Base-by-base conservation (phyloP, 129 eudicot genomes). In the Flaveria robusta region DNA sequence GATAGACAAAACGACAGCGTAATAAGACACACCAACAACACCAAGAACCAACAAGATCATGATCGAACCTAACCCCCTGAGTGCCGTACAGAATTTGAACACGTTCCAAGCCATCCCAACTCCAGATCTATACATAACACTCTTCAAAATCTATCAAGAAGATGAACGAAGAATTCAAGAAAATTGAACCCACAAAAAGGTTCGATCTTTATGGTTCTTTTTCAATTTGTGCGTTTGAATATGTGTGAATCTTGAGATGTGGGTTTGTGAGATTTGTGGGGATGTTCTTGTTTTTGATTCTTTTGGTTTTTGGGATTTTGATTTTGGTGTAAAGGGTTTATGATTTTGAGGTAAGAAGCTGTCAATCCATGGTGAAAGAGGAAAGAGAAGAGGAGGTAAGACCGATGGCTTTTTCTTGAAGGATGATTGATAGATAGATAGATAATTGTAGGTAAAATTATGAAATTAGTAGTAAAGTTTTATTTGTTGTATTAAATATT, bases 31-130 rank as follows among this genome's bases (percentile, higher is more conserved):
- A 71, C 98, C 97, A 42, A 93, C 97, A 67, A 93, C 91, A 66
- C 87, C 98, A 45, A 93, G 90, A 50, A 93, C 98, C 67, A 93
- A 66, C 79, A 93, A 75, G 81, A 93, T 93, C 98, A 93, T 93
- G 83, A 93, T 86, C 52, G 97, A 90, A 4, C 97, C 98, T 37
- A 90, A 81, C 39, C 97, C 98, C 63, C 91, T 74, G 22, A 93
- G 73, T 37, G 98, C 98, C 80, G 98, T 90, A 63, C 98, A 93
- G 68, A 93, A 93, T 74, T 79, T 90, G 86, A 93, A 93, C 66
- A 93, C 93, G 72, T 93, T 93, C 97, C 98, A 93, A 65, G 84
- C 84, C 84, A 80, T 80, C 69, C 45, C 75, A 54, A 56, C 74
- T 66, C 84, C 84, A 80, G 84, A 80, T 80, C 84, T 80, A 74